Conservation (phyloP, 2,329 filamentous ascomycete species). For the Ciborinia camelliae region DNA sequence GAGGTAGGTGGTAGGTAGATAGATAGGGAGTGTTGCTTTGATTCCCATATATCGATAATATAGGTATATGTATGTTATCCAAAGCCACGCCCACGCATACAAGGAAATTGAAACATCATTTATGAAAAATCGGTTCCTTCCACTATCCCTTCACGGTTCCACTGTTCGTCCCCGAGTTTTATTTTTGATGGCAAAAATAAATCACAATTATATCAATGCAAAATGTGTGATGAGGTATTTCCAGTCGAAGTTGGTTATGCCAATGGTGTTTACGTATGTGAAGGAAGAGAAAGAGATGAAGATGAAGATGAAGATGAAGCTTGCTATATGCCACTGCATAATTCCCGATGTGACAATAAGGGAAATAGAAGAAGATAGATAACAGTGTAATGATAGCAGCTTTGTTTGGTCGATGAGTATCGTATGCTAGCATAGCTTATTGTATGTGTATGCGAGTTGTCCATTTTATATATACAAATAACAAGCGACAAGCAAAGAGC, state of each 20-base stretch:
- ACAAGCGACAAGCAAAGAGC: constrained; percentile 51
- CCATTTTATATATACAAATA: constrained; percentile 53
- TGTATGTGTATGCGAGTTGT: constrained; percentile 52
- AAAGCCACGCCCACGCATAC: too few species aligned
- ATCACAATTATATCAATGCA: constrained; percentile 42
- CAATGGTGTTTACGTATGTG: constrained; percentile 47
- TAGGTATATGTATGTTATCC: too few species aligned
- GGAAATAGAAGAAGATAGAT: constrained; percentile 59
- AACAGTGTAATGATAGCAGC: constrained; percentile 42
- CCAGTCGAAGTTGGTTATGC: constrained; percentile 33
- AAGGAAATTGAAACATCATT: constrained; percentile 23
- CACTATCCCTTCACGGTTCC: too few species aligned
- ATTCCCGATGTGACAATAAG: constrained; percentile 62
- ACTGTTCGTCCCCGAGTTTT: constrained; percentile 44
- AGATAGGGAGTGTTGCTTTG: background rate
- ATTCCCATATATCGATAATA: background rate
- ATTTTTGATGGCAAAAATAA: constrained; percentile 45
- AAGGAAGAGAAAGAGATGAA: constrained; percentile 47
- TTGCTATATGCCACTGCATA: constrained; percentile 62
- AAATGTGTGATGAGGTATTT: constrained; percentile 41
- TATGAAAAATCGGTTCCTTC: constrained; percentile 46
- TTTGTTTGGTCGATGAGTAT: constrained; percentile 31
- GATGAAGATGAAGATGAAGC: constrained; percentile 21
- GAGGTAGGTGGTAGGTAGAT: too few species aligned
- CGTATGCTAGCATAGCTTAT: constrained; percentile 38